Evolutionary conservation across 2,329 filamentous ascomycete genomes (phyloP), one percentile per base, ranked within the genome.

Genomic region (Clarireedia paspali): DNA sequence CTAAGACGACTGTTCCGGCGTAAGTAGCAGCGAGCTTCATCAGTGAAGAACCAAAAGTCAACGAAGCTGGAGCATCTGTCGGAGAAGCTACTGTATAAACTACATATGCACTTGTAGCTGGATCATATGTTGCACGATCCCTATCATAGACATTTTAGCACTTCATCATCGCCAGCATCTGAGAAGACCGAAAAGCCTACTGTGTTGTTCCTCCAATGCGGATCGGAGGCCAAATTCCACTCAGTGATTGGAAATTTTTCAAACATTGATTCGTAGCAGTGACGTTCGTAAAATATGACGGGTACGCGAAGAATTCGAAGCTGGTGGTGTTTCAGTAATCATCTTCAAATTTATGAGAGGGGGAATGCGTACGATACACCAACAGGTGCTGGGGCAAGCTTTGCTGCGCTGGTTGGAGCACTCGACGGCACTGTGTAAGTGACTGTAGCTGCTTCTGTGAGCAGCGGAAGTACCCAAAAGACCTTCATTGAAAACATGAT

Each of bases 181-280:
- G 7, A 6, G 14, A 6, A 15, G 12, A 5, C 17, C 6, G 6
- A 30, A 24, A 3, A 7, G 55, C 68, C 53, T 58, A 74, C 70
- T 81, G 78, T 0, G 79, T 82, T 0, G 79, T 82, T 2, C 79
- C 79, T n/a, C 80, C 80, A 53, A 82, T 80, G 50, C 79, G 71
- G 47, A 82, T 73, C 0, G 78, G 78, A 6, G 79, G 78, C 74
- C 75, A 79, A 10, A 68, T 70, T 2, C 78, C 79, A 0, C 73
- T 76, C 48, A 81, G 57, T 12, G 73, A 69, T 58, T 75, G 73
- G 61, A 79, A 73, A 61, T 81, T 81, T 24, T 74, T 64, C 5
- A 82, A 68, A 58, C 80, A 82, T 60, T 75, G 74, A 0, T 67
- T 70, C 0, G 78, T 82, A 1, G 76, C 71, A 0, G 72, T 72